Evolutionary conservation across 2,329 filamentous ascomycete species (phyloP).

Genomic region (Fusarium scirpi): DNA sequence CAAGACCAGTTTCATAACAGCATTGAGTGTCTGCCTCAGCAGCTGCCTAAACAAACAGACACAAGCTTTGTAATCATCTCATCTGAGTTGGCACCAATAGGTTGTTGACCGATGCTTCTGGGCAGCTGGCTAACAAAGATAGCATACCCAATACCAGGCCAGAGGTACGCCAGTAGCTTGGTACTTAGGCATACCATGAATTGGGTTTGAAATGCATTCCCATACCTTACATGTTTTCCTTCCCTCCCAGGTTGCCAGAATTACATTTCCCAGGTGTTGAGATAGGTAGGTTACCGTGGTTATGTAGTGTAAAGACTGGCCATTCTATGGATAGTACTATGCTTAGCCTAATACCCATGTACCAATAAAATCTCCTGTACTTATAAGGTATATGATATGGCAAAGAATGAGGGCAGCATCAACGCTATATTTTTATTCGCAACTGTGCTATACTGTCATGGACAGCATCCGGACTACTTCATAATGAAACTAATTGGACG

Average conservation of each 20-base stretch:
- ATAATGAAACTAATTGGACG: neutral
- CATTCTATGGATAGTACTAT: neutral
- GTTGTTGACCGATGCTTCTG: neutral
- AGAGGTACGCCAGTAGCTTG: neutral
- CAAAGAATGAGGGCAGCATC: neutral
- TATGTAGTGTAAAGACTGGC: neutral
- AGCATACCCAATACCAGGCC: neutral
- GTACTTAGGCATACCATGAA: neutral
- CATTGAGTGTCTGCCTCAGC: constrained; percentile 2
- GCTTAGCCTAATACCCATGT: neutral
- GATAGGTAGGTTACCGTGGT: neutral
- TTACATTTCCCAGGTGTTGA: neutral
- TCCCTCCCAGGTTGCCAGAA: neutral
- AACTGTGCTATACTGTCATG: neutral
- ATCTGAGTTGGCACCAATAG: constrained; percentile 17
- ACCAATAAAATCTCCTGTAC: neutral
- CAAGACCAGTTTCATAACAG: neutral
- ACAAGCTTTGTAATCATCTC: constrained; percentile 20
- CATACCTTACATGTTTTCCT: neutral
- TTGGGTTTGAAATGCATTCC: neutral
- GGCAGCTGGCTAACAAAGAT: neutral
- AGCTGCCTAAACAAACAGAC: neutral
- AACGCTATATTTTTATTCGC: neutral
- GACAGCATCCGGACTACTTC: neutral
- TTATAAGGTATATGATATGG: neutral